phyloP scores from a whole-genome alignment of 805 yeast genomes.

The Candida maltosa region DNA sequence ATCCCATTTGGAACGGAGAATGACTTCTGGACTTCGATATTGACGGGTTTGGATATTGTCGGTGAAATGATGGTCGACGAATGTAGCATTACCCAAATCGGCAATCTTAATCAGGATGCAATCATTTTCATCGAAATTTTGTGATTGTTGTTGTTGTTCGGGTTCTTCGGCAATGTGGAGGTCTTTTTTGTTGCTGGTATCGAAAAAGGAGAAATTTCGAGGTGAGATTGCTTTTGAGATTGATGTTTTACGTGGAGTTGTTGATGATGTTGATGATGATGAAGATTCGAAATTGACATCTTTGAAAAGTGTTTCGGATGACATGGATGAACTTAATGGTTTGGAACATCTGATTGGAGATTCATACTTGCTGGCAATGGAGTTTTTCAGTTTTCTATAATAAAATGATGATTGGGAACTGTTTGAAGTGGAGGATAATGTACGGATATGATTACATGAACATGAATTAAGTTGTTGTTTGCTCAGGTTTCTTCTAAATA shows the following conservation, averaged over 20 bases:
- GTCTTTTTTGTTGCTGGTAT: not conserved
- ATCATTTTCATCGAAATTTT: too few species aligned
- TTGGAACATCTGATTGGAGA: slow-evolving; percentile 43
- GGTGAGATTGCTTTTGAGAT: slow-evolving; percentile 1
- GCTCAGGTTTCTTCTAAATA: slow-evolving; percentile 2
- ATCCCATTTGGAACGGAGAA: slow-evolving; percentile 48
- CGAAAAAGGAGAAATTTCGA: not conserved
- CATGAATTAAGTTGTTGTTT: too few species aligned
- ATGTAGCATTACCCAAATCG: slow-evolving; percentile 90
- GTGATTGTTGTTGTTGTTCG: too few species aligned
- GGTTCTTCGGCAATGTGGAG: slow-evolving; percentile 1
- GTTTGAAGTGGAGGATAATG: slow-evolving; percentile 10
- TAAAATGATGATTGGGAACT: slow-evolving; percentile 7
- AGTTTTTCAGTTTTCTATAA: slow-evolving; percentile 12
- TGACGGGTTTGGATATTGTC: slow-evolving; percentile 90
- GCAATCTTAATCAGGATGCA: slow-evolving; percentile 72
- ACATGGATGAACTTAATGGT: slow-evolving; percentile 46
- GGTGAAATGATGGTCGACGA: slow-evolving; percentile 76
- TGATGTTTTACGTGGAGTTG: not conserved
- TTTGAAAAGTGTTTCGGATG: slow-evolving; percentile 15
- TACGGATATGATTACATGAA: slow-evolving; percentile 7
- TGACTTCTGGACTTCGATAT: slow-evolving; percentile 82
- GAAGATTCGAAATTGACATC: slow-evolving; percentile 8
- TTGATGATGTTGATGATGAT: not conserved
- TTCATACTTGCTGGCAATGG: slow-evolving; percentile 8